A percentile compares a stretch with the other conserved stretches of the same genome.
Evolutionary conservation across 169 alveolate genomes (phyloP).

Genomic region (Eimeria zaria): DNA sequence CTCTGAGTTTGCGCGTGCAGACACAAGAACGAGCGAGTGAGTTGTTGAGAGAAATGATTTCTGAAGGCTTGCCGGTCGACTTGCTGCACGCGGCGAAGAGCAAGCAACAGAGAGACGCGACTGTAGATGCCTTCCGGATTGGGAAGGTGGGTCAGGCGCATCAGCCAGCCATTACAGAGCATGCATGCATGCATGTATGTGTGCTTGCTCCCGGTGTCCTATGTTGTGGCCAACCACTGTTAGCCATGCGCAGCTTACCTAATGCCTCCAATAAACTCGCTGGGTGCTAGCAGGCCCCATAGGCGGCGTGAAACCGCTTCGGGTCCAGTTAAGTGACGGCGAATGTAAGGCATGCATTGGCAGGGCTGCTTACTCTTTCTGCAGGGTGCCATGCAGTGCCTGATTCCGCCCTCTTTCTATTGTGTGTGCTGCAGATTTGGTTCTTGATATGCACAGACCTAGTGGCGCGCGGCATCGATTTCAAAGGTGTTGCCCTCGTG

Average conservation of each 20-base stretch:
- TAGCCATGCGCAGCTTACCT: neutral
- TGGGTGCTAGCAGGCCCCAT: neutral
- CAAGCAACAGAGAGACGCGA: constrained; percentile 87
- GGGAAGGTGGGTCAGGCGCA: constrained; percentile 82
- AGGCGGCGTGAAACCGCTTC: neutral
- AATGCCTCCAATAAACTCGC: neutral
- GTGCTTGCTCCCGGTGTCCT: neutral
- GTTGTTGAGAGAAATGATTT: constrained; percentile 76
- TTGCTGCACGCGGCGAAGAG: constrained; percentile 80
- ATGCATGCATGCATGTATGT: neutral
- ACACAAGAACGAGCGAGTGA: constrained; percentile 84
- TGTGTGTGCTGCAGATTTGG: constrained; percentile 91
- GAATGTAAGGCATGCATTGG: neutral
- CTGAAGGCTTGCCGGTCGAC: constrained; percentile 85
- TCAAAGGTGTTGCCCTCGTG: constrained; percentile 97
- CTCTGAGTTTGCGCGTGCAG: neutral
- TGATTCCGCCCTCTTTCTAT: neutral
- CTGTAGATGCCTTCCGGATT: constrained; percentile 87
- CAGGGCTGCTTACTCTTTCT: neutral
- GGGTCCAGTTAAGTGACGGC: neutral
- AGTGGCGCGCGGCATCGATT: constrained; percentile 99
- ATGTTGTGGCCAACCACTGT: neutral
- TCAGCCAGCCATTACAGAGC: neutral
- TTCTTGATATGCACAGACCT: constrained; percentile 99
- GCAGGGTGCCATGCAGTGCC: neutral